Evolutionary conservation across 2,329 filamentous ascomycete species (phyloP), one percentile per base, ranked within the genome.

Genomic region (Ilyonectria sp.): DNA sequence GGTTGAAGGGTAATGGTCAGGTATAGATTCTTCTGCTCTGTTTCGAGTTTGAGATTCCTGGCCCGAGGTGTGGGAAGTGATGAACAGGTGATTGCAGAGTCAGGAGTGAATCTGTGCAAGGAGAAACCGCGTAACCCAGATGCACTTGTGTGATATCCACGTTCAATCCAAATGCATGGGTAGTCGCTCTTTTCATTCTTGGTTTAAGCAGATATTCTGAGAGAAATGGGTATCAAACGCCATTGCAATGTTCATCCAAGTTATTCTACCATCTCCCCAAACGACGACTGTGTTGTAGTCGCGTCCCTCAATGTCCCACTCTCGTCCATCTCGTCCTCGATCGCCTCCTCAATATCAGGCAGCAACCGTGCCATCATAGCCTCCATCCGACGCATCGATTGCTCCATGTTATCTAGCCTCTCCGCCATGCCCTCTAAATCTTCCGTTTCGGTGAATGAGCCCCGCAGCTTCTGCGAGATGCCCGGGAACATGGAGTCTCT

Each of bases 401-500:
- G 82, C 74, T 90, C 88, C 71, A 91, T 82, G 8, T 80, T 79
- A 40, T 82, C 82, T 37, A 90, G 74, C 54, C 86, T 81, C 26
- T 77, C 75, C 0, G 79, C 76, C 53, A 89, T 76, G n/a, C 82
- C 81, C 13, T 81, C 82, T 19, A 81, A 77, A 61, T 86, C 86
- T 43, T 83, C 80, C 13, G 82, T 79, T 31, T 86, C 86, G 33
- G 81, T 79, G 64, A 89, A 81, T 7, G 87, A 84, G 1, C 81
- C 80, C 29, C 84, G 82, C 68, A 90, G 76, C 76, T 89, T 87
- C 56, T 75, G 76, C 5, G 79, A 69, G 17, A 89, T 78, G 1
- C 85, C 84, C 0, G 86, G 87, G 65, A 88, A 89, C 68, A 89
- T 87, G 44, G 87, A 90, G 77, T 90, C 88, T 53, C 88, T 82